Evolutionary conservation across 208 protist species (phyloP).

Genomic region (Crithidia acanthocephali): DNA sequence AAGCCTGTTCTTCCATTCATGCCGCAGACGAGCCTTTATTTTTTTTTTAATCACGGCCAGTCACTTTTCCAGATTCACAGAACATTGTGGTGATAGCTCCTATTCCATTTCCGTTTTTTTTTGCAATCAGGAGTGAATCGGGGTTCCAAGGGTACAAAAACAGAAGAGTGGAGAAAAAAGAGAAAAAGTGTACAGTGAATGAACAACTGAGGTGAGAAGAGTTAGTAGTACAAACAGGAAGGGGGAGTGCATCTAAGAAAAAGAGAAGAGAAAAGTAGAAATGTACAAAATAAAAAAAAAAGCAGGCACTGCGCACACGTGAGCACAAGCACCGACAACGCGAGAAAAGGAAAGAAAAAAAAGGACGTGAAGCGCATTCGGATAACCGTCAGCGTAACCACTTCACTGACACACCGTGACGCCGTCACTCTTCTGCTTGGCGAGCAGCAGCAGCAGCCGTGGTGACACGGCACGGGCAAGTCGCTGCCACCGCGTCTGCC

Average conservation of each 20-base stretch:
- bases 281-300: background rate
- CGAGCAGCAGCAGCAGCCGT: background rate
- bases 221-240: too few relatives aligned
- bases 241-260: background rate
- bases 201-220: background rate
- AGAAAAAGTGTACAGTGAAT: background rate
- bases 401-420: background rate
- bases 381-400: background rate
- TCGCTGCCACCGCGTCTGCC: constrained; percentile 19
- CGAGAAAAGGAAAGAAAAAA: background rate
- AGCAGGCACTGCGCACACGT: background rate
- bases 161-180: background rate
- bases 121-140: background rate
- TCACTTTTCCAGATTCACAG: too few relatives aligned
- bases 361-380: too few relatives aligned
- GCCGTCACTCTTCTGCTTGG: background rate
- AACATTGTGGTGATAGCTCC: too few relatives aligned
- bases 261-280: background rate
- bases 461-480: background rate
- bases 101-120: too few relatives aligned
- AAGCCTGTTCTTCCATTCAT: too few relatives aligned
- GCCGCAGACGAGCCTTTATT: too few relatives aligned
- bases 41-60: too few relatives aligned
- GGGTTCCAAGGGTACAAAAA: constrained; percentile 9
- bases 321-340: background rate